Conservation (phyloP, 1,284 basidiomycete species). For the Ceratobasidium theobromae region DNA sequence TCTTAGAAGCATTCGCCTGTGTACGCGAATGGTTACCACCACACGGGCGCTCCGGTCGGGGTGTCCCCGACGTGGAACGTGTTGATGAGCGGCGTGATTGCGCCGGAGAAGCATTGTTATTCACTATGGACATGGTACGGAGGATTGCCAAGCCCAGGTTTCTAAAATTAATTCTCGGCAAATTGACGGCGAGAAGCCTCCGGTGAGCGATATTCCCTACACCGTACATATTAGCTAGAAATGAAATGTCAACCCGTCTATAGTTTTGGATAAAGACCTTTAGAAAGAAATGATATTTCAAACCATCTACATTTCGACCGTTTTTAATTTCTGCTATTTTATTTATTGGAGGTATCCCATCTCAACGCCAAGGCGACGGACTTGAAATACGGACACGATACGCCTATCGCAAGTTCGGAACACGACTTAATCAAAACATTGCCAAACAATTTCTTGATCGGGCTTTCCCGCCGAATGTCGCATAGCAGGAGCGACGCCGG, state of each 20-base stretch:
- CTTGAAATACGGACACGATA: not conserved
- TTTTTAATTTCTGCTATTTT: no score
- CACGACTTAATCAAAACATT: not conserved
- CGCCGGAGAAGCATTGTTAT: not conserved
- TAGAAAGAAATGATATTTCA: no score
- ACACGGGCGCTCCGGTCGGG: not conserved
- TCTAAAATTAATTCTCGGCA: not conserved
- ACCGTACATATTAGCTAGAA: not conserved
- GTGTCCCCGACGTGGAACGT: not conserved
- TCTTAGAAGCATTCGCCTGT: constrained; percentile 14
- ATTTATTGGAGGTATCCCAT: no score
- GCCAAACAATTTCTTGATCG: constrained; percentile 2
- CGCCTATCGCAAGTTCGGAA: not conserved
- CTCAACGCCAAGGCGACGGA: not conserved
- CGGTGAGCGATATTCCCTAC: not conserved
- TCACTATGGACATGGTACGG: not conserved
- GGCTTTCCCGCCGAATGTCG: no score
- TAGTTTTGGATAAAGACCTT: no score
- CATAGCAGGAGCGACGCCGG: no score
- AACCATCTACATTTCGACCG: no score
- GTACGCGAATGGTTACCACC: not conserved
- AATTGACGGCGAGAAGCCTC: not conserved
- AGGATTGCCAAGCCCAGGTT: not conserved
- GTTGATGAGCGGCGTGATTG: not conserved
- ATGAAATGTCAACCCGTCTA: not conserved